These are phyloP conservation scores for Lentinula novae-zelandiae DNA, from an alignment of 1,284 basidiomycete genomes.

Conservation along the genomic window DNA sequence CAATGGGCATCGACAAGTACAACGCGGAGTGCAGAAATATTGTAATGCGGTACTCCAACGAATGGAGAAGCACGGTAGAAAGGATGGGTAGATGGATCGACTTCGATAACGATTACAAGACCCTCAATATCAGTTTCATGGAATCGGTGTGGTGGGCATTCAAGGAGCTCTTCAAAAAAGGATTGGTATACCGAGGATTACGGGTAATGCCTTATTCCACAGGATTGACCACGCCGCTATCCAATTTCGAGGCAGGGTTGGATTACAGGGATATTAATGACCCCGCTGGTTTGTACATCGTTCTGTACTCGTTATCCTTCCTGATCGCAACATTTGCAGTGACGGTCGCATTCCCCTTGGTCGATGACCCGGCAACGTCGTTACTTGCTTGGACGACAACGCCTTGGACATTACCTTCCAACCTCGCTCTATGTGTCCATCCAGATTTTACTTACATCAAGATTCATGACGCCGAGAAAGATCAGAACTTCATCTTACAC, in stretches of 20 bases:
- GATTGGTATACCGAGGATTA: slow-evolving; percentile 91
- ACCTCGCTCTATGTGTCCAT: slow-evolving; percentile 93
- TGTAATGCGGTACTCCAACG: slow-evolving; percentile 95
- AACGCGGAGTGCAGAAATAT: slow-evolving; percentile 96
- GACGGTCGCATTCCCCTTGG: slow-evolving; percentile 89
- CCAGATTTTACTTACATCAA: slow-evolving; percentile 97
- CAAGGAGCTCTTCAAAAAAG: slow-evolving; percentile 87
- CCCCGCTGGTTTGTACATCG: slow-evolving; percentile 68
- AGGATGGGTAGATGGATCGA: slow-evolving; percentile 99
- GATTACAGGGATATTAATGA: slow-evolving; percentile 95
- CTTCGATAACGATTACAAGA: slow-evolving; percentile 99
- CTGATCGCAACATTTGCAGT: slow-evolving; percentile 40
- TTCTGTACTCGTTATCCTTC: background rate
- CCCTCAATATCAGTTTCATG: slow-evolving; percentile 92
- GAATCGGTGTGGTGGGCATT: slow-evolving; percentile 99
- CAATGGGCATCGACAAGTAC: slow-evolving; percentile 96
- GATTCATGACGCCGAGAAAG: slow-evolving; percentile 88
- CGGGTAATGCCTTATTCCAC: slow-evolving; percentile 99
- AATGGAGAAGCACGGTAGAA: slow-evolving; percentile 95
- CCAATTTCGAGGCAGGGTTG: slow-evolving; percentile 96
- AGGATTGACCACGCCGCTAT: slow-evolving; percentile 93
- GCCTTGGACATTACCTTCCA: slow-evolving; percentile 97
- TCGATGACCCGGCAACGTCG: slow-evolving; percentile 89
- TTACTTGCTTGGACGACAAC: slow-evolving; percentile 99
- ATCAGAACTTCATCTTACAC: slow-evolving; percentile 91